Base-by-base conservation (phyloP, 1,284 basidiomycete genomes). In the Schizopora paradoxa region DNA sequence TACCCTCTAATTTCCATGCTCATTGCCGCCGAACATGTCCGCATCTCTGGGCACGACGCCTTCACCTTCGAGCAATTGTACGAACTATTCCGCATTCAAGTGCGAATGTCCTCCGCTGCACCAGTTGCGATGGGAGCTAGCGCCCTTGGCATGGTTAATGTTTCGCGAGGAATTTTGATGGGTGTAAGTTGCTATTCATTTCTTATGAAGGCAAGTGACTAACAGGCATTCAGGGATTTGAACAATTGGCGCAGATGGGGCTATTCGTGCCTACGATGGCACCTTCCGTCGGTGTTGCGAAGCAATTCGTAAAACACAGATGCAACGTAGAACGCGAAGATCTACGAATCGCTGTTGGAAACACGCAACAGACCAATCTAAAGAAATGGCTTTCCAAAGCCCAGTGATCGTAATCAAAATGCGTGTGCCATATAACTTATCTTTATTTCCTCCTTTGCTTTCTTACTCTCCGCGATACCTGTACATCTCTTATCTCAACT, bases 61-160 rank as follows among this genome's bases (percentile, higher is more conserved):
- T 74, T 88, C 58, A 90, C 81, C 2, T 91, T 90, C 58, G 86
- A 88, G 59, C 85, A 88, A 81, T 69, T 91, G 3, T 67, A 80
- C 51, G 80, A 86, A 38, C 66, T 69, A 14, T 85, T 87, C 60
- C 72, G 73, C 25, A 74, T 75, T 47, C 84, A 87, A 61, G 70
- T 85, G 14, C 77, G 80, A 19, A 70, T 76, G 14, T 83, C 83
- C 3, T 69, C 70, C 13, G 76, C 80, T 11, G 84, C 85, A 0
- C 86, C 86, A 1, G 76, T 88, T n/a, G 78, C 82, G 46, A 59
- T 86, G 23, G 77, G 78, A 43, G 83, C 85, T 2, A 79, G 78
- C 2, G 77, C 77, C 41, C 82, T 89, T 44, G 84, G 85, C 2
- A 87, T 88, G 84, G 66, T 79, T 21, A 70, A 69, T 22, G 84